Conservation (phyloP, 2,329 filamentous ascomycete species). For the Penicillium verrucosum region DNA sequence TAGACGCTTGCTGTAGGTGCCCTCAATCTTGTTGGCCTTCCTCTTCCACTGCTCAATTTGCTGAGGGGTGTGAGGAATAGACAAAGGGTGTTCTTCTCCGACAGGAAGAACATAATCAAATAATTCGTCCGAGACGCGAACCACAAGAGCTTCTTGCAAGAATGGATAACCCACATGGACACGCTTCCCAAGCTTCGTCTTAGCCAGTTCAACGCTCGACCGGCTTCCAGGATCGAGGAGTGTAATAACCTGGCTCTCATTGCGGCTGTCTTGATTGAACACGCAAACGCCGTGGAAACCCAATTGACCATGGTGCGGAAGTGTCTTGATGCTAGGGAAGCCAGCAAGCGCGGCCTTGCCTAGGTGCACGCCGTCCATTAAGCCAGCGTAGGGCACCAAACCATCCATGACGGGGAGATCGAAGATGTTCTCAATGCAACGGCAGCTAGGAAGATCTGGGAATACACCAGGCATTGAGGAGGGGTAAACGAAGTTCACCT, state of each 20-base stretch:
- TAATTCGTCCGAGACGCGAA: slow-evolving; percentile 85
- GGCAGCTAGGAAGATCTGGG: slow-evolving; percentile 80
- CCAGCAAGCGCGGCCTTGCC: slow-evolving; percentile 82
- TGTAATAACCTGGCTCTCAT: slow-evolving; percentile 93
- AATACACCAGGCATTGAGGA: slow-evolving; percentile 88
- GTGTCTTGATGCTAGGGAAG: slow-evolving; percentile 83
- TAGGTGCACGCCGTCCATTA: slow-evolving; percentile 79
- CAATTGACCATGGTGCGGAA: slow-evolving; percentile 77
- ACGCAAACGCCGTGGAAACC: slow-evolving; percentile 89
- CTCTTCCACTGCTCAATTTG: slow-evolving; percentile 81
- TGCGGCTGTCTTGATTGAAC: slow-evolving; percentile 92
- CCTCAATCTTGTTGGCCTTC: slow-evolving; percentile 80
- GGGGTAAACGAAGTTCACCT: slow-evolving; percentile 76
- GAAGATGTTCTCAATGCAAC: slow-evolving; percentile 93
- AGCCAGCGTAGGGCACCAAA: slow-evolving; percentile 75
- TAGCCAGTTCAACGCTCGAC: slow-evolving; percentile 68
- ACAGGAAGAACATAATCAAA: slow-evolving; percentile 78
- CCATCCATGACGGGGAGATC: slow-evolving; percentile 91
- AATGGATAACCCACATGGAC: slow-evolving; percentile 95
- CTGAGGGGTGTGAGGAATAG: slow-evolving; percentile 67
- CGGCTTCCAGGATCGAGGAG: slow-evolving; percentile 70
- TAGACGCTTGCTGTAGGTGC: slow-evolving; percentile 82
- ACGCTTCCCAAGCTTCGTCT: slow-evolving; percentile 74
- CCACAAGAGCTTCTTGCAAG: slow-evolving; percentile 86
- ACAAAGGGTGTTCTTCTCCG: slow-evolving; percentile 61